Evolutionary conservation across 2,329 filamentous ascomycete species (phyloP).

Genomic region (Fusarium buxicola): DNA sequence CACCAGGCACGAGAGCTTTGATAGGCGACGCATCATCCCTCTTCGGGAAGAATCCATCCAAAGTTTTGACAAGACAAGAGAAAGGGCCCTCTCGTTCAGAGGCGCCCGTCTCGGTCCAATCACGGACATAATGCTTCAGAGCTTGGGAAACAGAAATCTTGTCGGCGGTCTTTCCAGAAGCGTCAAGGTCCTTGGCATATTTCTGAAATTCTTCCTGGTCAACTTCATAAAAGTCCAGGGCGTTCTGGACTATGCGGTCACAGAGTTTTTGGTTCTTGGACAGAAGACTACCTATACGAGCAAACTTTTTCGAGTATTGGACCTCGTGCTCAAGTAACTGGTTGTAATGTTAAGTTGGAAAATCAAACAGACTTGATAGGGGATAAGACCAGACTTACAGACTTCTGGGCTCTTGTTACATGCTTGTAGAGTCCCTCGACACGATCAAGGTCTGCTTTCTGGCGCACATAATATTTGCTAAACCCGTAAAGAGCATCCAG

Average conservation of each 20-base stretch:
- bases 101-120: conserved; percentile 63
- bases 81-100: conserved; percentile 60
- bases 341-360: neutral
- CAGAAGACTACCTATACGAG: conserved; percentile 56
- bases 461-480: conserved; percentile 49
- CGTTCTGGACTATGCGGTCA: conserved; percentile 57
- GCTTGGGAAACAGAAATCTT: conserved; percentile 63
- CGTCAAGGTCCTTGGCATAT: conserved; percentile 54
- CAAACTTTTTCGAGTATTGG: conserved; percentile 67
- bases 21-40: conserved; percentile 31
- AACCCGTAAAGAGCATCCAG: conserved; percentile 56
- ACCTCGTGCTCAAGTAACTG: conserved; percentile 66
- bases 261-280: conserved; percentile 59
- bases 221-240: conserved; percentile 60
- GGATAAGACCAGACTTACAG: conserved; percentile 2
- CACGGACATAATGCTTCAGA: conserved; percentile 67
- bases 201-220: conserved; percentile 56
- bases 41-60: conserved; percentile 50
- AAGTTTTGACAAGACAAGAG: conserved; percentile 51
- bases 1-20: conserved; percentile 62
- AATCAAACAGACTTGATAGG: neutral
- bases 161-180: conserved; percentile 55
- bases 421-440: conserved; percentile 52
- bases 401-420: conserved; percentile 51
- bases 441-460: conserved; percentile 53